Base-by-base conservation (phyloP, 495 filamentous ascomycete species). In the Cudoniella acicularis region DNA sequence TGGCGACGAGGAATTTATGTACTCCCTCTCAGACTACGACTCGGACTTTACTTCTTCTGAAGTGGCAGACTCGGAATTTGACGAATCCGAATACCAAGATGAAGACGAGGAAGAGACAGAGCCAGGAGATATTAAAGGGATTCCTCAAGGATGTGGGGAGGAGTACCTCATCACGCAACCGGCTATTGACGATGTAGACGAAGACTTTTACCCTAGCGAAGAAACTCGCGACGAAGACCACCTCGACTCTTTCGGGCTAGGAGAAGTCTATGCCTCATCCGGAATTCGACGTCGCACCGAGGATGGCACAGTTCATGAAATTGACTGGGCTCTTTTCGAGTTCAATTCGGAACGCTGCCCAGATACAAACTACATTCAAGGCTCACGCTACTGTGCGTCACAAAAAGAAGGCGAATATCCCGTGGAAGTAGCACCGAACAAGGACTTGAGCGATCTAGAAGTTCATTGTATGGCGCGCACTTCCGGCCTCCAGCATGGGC, bases 401-500 rank as follows among this genome's bases (percentile, higher is more conserved):
- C 8, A n/a, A 16, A 53, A 59, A 61, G 9, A 59, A 30, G 48
- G 54, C 46, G 30, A 49, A 16, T 66, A 66, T 41, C 65, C 60
- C 2, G 9, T 54, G 1, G 26, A 47, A 18, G 52, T 66, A 4
- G 56, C 59, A 1, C 62, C 64, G 2, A 30, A 11, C 11, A 43
- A 45, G n/a, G 52, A 55, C 9, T 77, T 97, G 10, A 84, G 86
- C 26, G 86, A 87, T 4, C 73, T 92, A 11, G 74, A 81, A 40
- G 92, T 98, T 0, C 92, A 96, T 67, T 94, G 90, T 70, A 87
- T 91, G 64, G 93, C 91, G n/a, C 86, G 94, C 11, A 97, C 92
- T 1, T 91, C 85, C 26, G 93, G 93, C 3, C 78, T 95, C 0
- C 87, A 92, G 70, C 83, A 77, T 0, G 93, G 93, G 0, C 75